Conservation (phyloP, 768 basidiomycete species). For the Agrocybe pediades region DNA sequence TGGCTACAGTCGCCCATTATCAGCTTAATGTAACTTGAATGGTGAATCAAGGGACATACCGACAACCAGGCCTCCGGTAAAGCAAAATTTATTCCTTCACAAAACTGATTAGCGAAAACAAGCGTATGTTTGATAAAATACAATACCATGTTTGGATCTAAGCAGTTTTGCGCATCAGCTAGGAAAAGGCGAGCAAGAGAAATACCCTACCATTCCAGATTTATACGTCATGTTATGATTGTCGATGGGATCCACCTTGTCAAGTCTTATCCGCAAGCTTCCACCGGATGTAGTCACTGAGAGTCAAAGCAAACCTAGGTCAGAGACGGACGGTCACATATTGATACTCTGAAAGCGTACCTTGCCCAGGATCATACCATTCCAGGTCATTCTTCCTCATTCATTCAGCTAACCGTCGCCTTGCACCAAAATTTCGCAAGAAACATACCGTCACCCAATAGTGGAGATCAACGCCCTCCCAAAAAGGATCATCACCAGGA, state of each 20-base stretch:
- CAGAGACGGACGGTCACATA: no score
- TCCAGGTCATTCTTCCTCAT: conserved; percentile 51
- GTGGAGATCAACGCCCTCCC: conserved; percentile 50
- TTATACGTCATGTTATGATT: conserved; percentile 69
- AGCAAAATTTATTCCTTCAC: conserved; percentile 56
- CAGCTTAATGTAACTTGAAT: neutral
- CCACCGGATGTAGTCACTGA: conserved; percentile 65
- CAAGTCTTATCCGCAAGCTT: conserved; percentile 66
- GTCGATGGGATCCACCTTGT: conserved; percentile 36
- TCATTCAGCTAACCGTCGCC: neutral
- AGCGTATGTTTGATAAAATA: neutral
- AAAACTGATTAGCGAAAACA: neutral
- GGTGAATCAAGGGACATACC: conserved; percentile 9
- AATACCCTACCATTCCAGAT: conserved; percentile 38
- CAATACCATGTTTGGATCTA: conserved; percentile 32
- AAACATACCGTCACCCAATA: conserved; percentile 53
- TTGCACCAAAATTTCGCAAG: neutral
- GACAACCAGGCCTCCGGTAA: conserved; percentile 68
- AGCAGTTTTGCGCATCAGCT: neutral
- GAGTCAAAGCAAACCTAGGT: no score
- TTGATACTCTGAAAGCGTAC: no score
- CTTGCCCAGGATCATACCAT: conserved; percentile 62
- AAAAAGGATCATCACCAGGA: conserved; percentile 60
- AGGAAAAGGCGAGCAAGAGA: neutral
- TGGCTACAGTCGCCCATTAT: conserved; percentile 20